Percentiles rank a stretch among this genome's conserved stretches.
These are phyloP conservation scores for Ceratopteris richardii DNA, from an alignment of 75 land plant species.

Conservation along the genomic window DNA sequence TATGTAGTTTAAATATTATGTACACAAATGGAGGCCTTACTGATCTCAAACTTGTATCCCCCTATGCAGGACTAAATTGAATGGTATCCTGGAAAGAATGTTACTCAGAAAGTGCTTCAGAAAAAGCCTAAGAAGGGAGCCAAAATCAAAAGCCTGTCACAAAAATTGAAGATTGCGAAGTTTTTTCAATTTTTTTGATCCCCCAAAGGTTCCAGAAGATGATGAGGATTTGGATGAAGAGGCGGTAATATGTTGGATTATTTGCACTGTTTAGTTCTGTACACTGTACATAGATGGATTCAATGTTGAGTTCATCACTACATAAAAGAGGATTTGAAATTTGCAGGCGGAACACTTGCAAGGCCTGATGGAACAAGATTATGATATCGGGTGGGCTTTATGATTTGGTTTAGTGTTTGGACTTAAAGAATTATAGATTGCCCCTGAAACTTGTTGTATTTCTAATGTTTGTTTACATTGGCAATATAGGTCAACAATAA, in stretches of 20 bases:
- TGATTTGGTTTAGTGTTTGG: neutral
- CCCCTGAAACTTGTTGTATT: neutral
- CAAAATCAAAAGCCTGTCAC: conserved; percentile 39
- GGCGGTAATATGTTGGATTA: conserved; percentile 7
- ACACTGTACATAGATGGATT: too few relatives aligned
- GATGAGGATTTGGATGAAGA: conserved; percentile 40
- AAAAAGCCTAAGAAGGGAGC: conserved; percentile 48
- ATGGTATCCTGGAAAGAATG: conserved; percentile 41
- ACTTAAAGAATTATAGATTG: neutral
- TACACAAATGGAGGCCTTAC: conserved; percentile 3
- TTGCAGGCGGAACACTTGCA: conserved; percentile 86
- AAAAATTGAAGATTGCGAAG: conserved; percentile 39
- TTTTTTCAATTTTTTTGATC: conserved; percentile 44
- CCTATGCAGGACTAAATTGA: conserved; percentile 41
- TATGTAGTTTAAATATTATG: conserved; percentile 5
- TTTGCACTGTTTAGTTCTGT: neutral
- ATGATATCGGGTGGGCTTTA: conserved; percentile 73
- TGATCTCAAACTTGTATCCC: neutral
- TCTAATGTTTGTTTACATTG: neutral
- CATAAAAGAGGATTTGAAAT: too few relatives aligned
- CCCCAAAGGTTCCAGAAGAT: conserved; percentile 47
- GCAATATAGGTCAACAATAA: conserved; percentile 53
- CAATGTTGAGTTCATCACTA: too few relatives aligned
- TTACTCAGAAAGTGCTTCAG: conserved; percentile 42
- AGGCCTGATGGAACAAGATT: conserved; percentile 95